Evolutionary conservation across 352 stramenopile species (phyloP), one percentile per base, ranked within the genome.

Genomic region (Globisporangium paroecandrum): DNA sequence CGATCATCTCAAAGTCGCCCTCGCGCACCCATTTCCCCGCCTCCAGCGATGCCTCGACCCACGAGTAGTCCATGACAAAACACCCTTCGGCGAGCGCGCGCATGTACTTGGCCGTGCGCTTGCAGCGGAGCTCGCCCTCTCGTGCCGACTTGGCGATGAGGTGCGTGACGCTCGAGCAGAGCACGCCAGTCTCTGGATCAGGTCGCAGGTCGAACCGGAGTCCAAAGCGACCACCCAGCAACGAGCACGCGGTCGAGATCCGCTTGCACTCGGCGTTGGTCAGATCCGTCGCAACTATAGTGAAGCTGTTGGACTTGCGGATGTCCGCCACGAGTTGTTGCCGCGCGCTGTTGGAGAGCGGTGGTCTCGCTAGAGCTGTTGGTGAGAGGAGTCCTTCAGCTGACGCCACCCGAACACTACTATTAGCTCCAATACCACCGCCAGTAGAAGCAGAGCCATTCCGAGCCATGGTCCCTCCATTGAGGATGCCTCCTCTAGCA

Each of bases 81-180:
- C 63, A 79, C 8, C 85, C 85, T 69, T 94, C 82, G 1, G 87
- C 84, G 22, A 96, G 69, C 7, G 82, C 89, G 22, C 84, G 84
- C 89, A 96, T 93, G 74, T 93, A 94, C 74, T 94, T 95, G 65
- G 82, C 82, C 0, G 85, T 96, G 25, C 89, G 85, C 60, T 91
- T 90, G 65, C 89, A 96, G 29, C 87, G 85, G 36, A 82, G 60
- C 1, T 64, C 51, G 3, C 68, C 55, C 10, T 57, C 27, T n/a
- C 12, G 71, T 3, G 87, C 77, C 12, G 82, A 70, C 63, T 90
- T 91, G 9, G 87, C 90, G 70, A 96, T 84, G 38, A 92, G 61
- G 71, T 93, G 84, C 29, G 87, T 95, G 41, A 92, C 83, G 1
- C 82, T 89, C 1, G 84, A 87, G 34, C 66, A 77, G 46, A 84